Percentiles rank a stretch among this genome's conserved stretches.
These are phyloP conservation scores for Dactylonectria macrodidyma DNA, from an alignment of 2,329 filamentous ascomycete genomes.

Conservation along the genomic window DNA sequence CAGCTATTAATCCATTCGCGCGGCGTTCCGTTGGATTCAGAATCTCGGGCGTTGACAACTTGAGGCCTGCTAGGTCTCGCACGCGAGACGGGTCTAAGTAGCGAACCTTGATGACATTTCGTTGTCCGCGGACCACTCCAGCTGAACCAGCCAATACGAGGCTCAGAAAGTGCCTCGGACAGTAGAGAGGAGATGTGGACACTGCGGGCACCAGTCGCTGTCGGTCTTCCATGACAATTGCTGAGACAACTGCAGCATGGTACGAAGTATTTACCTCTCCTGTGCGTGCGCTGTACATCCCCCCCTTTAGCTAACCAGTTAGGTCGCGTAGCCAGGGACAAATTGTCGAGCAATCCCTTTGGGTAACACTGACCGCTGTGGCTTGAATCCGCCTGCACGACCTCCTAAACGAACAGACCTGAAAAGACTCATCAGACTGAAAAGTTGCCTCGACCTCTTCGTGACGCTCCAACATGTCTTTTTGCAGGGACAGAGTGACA, in stretches of 20 bases:
- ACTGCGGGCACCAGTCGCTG: conserved; percentile 17
- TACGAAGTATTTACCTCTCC: conserved; percentile 1
- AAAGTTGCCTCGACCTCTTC: conserved; percentile 6
- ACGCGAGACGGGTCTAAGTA: neutral
- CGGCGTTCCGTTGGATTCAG: conserved; percentile 16
- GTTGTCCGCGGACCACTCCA: neutral
- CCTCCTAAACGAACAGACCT: conserved; percentile 15
- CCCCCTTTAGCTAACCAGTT: conserved; percentile 11
- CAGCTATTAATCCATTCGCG: conserved; percentile 16
- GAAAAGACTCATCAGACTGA: conserved; percentile 2
- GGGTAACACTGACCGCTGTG: conserved; percentile 14
- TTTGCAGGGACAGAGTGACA: conserved; percentile 1
- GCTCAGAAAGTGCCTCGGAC: conserved; percentile 20
- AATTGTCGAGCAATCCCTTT: conserved; percentile 9
- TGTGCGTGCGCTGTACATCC: conserved; percentile 5
- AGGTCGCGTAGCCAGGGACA: conserved; percentile 16
- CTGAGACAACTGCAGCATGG: conserved; percentile 7
- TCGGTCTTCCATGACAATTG: conserved; percentile 20
- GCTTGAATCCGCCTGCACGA: conserved; percentile 25
- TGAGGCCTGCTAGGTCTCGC: neutral
- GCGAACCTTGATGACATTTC: conserved; percentile 14
- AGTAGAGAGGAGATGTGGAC: conserved; percentile 9
- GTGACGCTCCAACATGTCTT: neutral
- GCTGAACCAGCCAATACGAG: conserved; percentile 3
- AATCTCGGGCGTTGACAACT: neutral